Base-by-base conservation (phyloP, 768 basidiomycete genomes). In the Tubosaeta brunneosetosa region DNA sequence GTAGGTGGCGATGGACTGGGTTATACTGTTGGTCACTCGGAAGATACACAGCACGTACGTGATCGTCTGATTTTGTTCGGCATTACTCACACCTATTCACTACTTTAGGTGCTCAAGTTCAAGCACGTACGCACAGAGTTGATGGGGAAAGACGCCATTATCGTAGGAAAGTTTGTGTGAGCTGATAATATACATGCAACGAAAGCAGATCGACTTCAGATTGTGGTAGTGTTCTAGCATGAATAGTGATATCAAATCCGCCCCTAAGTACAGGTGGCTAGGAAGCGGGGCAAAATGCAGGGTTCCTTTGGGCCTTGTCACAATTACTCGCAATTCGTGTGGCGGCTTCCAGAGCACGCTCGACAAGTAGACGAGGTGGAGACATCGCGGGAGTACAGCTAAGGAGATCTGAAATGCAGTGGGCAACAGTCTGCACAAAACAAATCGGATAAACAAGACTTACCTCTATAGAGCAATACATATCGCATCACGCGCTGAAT, bases 1-100 rank as follows among this genome's bases (percentile, higher is more conserved):
- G 85, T 98, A 5, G 94, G 94, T 0, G 67, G 69, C 2, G 73
- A 75, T n/a, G 91, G 88, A 6, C 67, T 91, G 0, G 79, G 80
- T 9, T 88, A 87, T 57, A 68, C 67, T 19, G 55, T 61, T 62
- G 52, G 54, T 19, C 33, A 16, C 40, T 41, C 51, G 11, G 48
- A 49, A 56, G 50, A 60, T 32, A 49, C 51, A 44, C 64, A 64
- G 47, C 43, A 27, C 33, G 62, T 61, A 40, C 52, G 63, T 25
- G 19, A 44, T 36, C 14, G 12, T 48, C 22, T 34, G 1, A 6
- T 43, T 42, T 11, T 25, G 25, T 14, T 46, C 22, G 1, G 16
- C 33, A 32, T 19, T 22, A 14, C 6, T 22, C n/a, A 22, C 22
- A 3, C 37, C n/a, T 7, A 47, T 27, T 31, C 2, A 14, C 49